Conservation (phyloP, 2,329 filamentous ascomycete species). For the Epichloe baconii region DNA sequence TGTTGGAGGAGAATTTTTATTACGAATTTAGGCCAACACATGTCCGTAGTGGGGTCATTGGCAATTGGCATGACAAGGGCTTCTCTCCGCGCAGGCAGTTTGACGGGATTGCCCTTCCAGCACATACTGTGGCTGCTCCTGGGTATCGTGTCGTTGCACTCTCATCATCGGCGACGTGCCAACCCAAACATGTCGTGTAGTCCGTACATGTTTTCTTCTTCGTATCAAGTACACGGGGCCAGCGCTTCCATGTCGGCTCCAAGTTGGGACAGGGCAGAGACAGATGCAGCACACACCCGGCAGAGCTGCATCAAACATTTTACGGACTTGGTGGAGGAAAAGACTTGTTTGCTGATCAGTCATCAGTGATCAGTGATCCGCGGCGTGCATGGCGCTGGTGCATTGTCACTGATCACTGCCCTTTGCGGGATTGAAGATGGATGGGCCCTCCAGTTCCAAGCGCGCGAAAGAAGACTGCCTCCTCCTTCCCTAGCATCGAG, state of each 20-base stretch:
- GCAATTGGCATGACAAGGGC: neutral
- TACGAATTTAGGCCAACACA: too few relatives aligned
- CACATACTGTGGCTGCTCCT: neutral
- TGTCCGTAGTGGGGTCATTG: too few relatives aligned
- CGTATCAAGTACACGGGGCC: neutral
- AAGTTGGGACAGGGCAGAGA: neutral
- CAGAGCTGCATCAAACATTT: neutral
- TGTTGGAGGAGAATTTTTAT: too few relatives aligned
- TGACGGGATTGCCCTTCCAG: neutral
- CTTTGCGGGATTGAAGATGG: too few relatives aligned
- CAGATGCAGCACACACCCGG: neutral
- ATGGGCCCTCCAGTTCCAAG: too few relatives aligned
- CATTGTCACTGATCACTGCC: neutral
- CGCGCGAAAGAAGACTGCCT: too few relatives aligned
- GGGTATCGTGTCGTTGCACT: too few relatives aligned
- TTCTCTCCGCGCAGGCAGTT: neutral
- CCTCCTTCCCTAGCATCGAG: too few relatives aligned
- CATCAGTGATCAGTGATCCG: neutral
- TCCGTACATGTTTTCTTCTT: too few relatives aligned
- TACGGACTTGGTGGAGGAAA: neutral
- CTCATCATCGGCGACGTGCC: too few relatives aligned
- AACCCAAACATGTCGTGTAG: too few relatives aligned
- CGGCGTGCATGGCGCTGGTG: neutral
- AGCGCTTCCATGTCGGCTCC: neutral
- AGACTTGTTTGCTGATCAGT: constrained; percentile 1